Evolutionary conservation across 805 yeast species (phyloP), one percentile per base, ranked within the genome.

Genomic region (Starmera dryadoides): DNA sequence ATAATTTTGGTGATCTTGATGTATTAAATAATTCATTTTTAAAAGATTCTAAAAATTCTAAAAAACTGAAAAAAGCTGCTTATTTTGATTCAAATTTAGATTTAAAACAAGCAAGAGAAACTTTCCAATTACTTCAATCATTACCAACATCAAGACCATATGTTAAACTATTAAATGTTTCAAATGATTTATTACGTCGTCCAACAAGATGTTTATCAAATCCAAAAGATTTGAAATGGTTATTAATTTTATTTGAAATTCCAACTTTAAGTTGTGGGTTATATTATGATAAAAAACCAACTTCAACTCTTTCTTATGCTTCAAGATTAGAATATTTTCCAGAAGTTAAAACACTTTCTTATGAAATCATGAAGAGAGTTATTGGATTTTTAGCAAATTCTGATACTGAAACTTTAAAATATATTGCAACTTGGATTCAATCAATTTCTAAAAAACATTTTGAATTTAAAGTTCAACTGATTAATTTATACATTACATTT

Each of bases 401-500:
- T 1, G 71, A 70, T 30, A 52, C 64, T 4, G 49, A 56, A 2
- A 50, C 61, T 4, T 55, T 68, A 3, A 69, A 66, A 25, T 67
- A 68, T 47, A 50, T 82, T 21, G 68, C 75, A 2, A 68, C 71
- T 42, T 81, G 85, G 81, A 68, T 79, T 52, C 63, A 77, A 3
- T 63, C 69, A 34, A 50, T 68, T 15, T 60, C 79, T 0, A 40
- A 47, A 0, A 58, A 56, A 0, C 68, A 63, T 8, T 81, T 83
- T 45, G 55, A 57, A 9, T 51, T 57, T 2, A 79, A 80, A 47
- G 72, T 87, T 0, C 86, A 86, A 30, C 62, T 83, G 25, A 50
- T 86, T 36, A 89, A 88, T 51, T 66, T 86, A 18, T 87, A 83
- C 59, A 71, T 88, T 29, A 82, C 94, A 0, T 86, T 84, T 52